Evolutionary conservation across 768 basidiomycete genomes (phyloP).

Genomic region (Brasilioporus rufonigricans): DNA sequence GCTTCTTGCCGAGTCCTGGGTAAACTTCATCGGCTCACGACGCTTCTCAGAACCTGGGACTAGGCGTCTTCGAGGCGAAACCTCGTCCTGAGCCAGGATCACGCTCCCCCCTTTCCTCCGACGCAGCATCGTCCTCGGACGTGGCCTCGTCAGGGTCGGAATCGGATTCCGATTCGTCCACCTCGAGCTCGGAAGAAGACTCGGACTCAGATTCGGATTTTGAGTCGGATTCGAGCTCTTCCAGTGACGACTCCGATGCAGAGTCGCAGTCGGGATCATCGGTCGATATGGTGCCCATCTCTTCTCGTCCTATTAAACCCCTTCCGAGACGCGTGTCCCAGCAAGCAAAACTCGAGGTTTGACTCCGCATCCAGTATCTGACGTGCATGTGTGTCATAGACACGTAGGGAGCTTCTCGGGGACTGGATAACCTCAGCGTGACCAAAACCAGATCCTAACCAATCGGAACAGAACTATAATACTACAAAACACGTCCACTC

Average conservation of each 20-base stretch:
- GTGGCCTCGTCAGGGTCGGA: constrained; percentile 10
- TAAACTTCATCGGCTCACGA: background rate
- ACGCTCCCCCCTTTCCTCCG: constrained; percentile 10
- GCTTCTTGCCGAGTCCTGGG: background rate
- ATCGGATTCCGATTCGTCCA: constrained; percentile 12
- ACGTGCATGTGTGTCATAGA: background rate
- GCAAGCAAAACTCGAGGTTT: constrained; percentile 34
- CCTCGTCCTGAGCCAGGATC: constrained; percentile 17
- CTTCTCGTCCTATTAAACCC: constrained; percentile 45
- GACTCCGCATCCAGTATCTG: background rate
- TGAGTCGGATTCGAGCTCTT: background rate
- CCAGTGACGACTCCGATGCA: constrained; percentile 9
- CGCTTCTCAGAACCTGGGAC: constrained; percentile 54
- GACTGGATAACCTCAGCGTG: background rate
- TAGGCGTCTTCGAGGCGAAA: constrained; percentile 55
- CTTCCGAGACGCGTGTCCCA: constrained; percentile 41
- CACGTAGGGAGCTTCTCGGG: no score
- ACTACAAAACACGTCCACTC: constrained; percentile 6
- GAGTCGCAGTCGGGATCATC: constrained; percentile 15
- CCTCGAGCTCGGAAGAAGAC: constrained; percentile 12
- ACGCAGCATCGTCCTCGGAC: constrained; percentile 1
- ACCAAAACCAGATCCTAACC: background rate
- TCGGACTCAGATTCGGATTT: constrained; percentile 1
- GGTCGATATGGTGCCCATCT: constrained; percentile 38
- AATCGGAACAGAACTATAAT: background rate